Evolutionary conservation across 2,329 filamentous ascomycete genomes (phyloP).

Genomic region (Aspergillus neoniger): DNA sequence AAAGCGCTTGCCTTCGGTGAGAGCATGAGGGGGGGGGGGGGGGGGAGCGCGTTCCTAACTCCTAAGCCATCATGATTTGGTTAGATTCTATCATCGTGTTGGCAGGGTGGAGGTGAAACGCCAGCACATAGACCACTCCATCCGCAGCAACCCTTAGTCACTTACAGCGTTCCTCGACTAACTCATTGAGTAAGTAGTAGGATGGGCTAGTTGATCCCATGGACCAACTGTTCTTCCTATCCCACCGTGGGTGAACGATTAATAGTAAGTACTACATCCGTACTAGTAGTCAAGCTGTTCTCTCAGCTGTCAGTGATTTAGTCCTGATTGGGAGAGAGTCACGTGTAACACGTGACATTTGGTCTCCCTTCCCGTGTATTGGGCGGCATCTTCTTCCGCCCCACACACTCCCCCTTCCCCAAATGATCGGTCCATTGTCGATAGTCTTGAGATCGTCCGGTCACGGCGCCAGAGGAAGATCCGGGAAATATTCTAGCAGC

Average conservation of each 20-base stretch:
- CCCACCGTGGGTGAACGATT: background rate
- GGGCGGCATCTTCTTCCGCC: background rate
- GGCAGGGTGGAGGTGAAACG: conserved; percentile 4
- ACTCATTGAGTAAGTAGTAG: background rate
- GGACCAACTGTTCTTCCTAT: conserved; percentile 2
- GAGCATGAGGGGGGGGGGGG: background rate
- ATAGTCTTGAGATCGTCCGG: conserved; percentile 19
- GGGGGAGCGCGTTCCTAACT: background rate
- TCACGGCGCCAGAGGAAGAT: conserved; percentile 8
- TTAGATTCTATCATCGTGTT: background rate
- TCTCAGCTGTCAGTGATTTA: background rate
- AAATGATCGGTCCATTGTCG: conserved; percentile 12
- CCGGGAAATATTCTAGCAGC: conserved; percentile 6
- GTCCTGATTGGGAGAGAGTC: background rate
- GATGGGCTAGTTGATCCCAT: background rate
- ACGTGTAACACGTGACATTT: background rate
- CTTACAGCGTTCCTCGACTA: background rate
- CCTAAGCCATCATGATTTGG: background rate
- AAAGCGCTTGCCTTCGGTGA: conserved; percentile 3
- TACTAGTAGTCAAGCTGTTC: no score
- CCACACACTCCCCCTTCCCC: conserved; percentile 3
- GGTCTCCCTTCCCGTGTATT: background rate
- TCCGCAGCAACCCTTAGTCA: background rate
- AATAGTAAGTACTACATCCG: no score
- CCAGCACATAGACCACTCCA: conserved; percentile 3